Percentiles rank a stretch among this genome's conserved stretches.
These are phyloP conservation scores for Astrephomene gubernaculifera DNA, from an alignment of 139 green algal genomes.

Conservation along the genomic window DNA sequence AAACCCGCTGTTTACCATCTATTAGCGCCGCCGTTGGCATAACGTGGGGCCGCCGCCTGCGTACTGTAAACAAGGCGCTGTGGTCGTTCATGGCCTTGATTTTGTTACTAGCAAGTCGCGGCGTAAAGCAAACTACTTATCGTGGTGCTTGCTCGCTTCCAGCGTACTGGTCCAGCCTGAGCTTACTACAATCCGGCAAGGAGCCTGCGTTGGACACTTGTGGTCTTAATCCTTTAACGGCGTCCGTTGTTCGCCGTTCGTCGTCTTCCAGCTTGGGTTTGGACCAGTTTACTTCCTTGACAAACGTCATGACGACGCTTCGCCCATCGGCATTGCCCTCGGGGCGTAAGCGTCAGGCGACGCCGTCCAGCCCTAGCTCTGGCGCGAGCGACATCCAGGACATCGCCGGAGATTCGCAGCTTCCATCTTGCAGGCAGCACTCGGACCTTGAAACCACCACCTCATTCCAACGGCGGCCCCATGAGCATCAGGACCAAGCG, in stretches of 20 bases:
- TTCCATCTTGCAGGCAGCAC: not conserved
- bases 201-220: too few relatives aligned
- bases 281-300: not conserved
- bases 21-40: conserved; percentile 9
- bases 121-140: too few relatives aligned
- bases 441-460: too few relatives aligned
- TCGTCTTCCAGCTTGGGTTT: not conserved
- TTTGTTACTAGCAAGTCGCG: not conserved
- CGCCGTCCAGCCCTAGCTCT: not conserved
- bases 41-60: too few relatives aligned
- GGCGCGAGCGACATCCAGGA: not conserved
- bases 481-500: not conserved
- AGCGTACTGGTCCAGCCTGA: not conserved
- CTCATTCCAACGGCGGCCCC: too few relatives aligned
- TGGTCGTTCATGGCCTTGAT: conserved; percentile 21
- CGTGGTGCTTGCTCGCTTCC: not conserved
- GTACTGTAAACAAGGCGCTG: not conserved
- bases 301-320: not conserved
- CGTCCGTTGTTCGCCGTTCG: not conserved
- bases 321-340: not conserved
- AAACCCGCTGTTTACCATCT: not conserved
- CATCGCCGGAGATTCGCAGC: not conserved
- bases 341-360: not conserved
- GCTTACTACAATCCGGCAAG: not conserved
- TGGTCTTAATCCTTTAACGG: not conserved